Evolutionary conservation across 495 filamentous ascomycete genomes (phyloP), one percentile per base, ranked within the genome.

Genomic region (Trichoderma erinaceum): DNA sequence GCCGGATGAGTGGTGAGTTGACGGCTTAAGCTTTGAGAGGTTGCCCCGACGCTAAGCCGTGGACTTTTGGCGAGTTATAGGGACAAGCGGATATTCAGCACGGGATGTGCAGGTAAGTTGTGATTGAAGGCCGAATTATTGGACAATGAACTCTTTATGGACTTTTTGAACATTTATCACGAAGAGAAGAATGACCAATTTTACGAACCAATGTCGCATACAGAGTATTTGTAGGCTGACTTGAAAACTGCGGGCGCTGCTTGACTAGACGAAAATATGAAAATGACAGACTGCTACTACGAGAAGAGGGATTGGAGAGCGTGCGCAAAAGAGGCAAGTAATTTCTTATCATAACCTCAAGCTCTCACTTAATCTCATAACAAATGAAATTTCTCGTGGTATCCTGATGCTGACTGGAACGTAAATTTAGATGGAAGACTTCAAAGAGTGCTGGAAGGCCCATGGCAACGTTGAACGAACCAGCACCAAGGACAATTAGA

Each of bases 31-130:
- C 23, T 44, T 6, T 27, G n/a, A 32, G 35, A 65, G 63, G 15
- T 21, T 27, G 61, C 15, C 8, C 63, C 63, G 63, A 65, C 41
- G 35, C 35, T 41, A 41, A 56, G 46, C 66, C 44, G 66, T 21
- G 41, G 27, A 43, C 27, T 13, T 64, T 35, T 38, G 2, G 27
- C 6, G 18, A 5, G 7, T 50, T 69, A 70, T 72, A 83, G 81
- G 81, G 92, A 99, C 81, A 94, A 97, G 85, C 86, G 95, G 73
- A 99, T 99, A 74, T 95, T 91, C 80, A 97, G 92, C 78, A 98
- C 95, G 6, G 95, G 95, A 38, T 99, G 95, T 72, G 85, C 94
- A 76, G 85, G 95, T 97, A 80, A 68, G 81, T 76, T 64, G 41
- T 50, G 64, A 35, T 68, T 29, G 35, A 23, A 52, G 3, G 21